phyloP scores from a whole-genome alignment of 2,329 filamentous ascomycete species.

The Blastomyces emzantsi region DNA sequence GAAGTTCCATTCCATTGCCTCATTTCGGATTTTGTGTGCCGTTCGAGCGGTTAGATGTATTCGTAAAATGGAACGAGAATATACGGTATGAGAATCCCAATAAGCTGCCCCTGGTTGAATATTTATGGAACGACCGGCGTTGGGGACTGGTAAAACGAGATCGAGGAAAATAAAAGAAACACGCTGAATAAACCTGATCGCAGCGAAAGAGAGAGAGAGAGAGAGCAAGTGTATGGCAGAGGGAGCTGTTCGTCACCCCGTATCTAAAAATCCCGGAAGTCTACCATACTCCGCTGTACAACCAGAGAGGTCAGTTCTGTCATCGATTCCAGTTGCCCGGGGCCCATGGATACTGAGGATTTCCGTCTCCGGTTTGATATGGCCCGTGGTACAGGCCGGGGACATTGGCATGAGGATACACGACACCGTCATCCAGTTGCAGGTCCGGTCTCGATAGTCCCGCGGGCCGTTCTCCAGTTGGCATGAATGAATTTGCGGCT shows the following conservation, averaged over 20 bases:
- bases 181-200: background rate
- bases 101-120: constrained; percentile 1
- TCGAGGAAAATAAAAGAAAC: background rate
- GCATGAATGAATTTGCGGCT: background rate
- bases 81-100: background rate
- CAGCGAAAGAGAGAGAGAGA: background rate
- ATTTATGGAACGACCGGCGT: constrained; percentile 7
- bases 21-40: background rate
- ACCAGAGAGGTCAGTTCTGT: background rate
- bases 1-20: background rate
- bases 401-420: background rate
- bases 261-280: background rate
- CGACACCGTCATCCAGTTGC: background rate
- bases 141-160: background rate
- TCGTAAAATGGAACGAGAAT: background rate
- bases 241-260: background rate
- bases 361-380: background rate
- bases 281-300: background rate
- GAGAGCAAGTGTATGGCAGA: background rate
- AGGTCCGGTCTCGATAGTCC: background rate
- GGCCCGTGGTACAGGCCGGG: background rate
- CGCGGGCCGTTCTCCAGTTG: background rate
- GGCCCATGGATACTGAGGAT: constrained; percentile 3
- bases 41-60: background rate
- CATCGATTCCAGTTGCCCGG: background rate